Conservation (phyloP, 495 filamentous ascomycete species). For the Apiosordaria backusii region DNA sequence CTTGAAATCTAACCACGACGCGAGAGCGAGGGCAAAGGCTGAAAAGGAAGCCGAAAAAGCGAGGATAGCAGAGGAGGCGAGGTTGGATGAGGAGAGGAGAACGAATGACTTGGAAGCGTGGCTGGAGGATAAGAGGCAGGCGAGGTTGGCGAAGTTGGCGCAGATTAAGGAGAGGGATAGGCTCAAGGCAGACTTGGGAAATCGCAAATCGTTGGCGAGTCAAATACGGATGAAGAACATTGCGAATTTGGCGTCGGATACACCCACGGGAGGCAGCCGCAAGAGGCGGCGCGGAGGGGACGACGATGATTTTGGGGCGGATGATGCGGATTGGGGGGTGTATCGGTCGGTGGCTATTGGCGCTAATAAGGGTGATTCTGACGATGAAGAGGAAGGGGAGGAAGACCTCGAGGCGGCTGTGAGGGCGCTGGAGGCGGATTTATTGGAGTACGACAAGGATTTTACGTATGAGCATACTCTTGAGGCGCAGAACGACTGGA, state of each 20-base stretch:
- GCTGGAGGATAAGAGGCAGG: slow-evolving; percentile 74
- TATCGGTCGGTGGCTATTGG: slow-evolving; percentile 87
- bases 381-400: slow-evolving; percentile 75
- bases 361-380: slow-evolving; percentile 58
- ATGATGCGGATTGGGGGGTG: slow-evolving; percentile 96
- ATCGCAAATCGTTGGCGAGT: slow-evolving; percentile 90
- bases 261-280: slow-evolving; percentile 49
- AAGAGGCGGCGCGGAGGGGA: slow-evolving; percentile 71
- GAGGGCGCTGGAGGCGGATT: slow-evolving; percentile 71
- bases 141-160: slow-evolving; percentile 67
- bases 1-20: slow-evolving; percentile 91
- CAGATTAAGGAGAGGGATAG: slow-evolving; percentile 91
- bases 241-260: slow-evolving; percentile 92
- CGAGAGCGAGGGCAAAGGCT: slow-evolving; percentile 82
- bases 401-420: slow-evolving; percentile 75
- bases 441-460: slow-evolving; percentile 78
- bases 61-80: slow-evolving; percentile 73
- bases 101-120: slow-evolving; percentile 82
- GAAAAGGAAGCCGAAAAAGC: slow-evolving; percentile 93
- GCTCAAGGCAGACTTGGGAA: slow-evolving; percentile 86
- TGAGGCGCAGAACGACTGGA: slow-evolving; percentile 92
- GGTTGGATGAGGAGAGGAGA: slow-evolving; percentile 76
- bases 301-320: slow-evolving; percentile 94
- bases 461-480: slow-evolving; percentile 89
- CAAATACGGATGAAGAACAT: slow-evolving; percentile 98